Percentiles rank a stretch among this genome's conserved stretches.
Evolutionary conservation across 192 early-diverging fungal species (phyloP).

Genomic region (Coemansia asiatica): DNA sequence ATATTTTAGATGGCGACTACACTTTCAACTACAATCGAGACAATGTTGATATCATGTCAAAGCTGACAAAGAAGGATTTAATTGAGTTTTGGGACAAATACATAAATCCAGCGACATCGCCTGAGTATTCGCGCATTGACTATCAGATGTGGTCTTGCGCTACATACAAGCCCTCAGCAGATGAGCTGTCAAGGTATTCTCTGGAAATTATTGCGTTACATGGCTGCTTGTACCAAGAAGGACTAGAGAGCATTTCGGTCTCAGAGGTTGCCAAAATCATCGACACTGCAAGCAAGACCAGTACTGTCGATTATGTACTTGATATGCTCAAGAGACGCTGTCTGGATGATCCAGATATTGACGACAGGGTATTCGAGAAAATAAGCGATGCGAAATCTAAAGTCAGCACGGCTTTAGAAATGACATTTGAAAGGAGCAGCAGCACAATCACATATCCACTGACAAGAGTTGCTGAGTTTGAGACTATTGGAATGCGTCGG

Average conservation of each 20-base stretch:
- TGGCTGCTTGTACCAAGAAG: background rate
- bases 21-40: slow-evolving; percentile 64
- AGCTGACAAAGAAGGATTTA: slow-evolving; percentile 23
- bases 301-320: background rate
- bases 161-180: background rate
- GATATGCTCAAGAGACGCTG: background rate
- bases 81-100: slow-evolving; percentile 35
- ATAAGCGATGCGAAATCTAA: background rate
- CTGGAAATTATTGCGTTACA: background rate
- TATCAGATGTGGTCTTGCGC: slow-evolving; percentile 7
- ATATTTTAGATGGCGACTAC: slow-evolving; percentile 64
- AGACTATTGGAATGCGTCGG: background rate
- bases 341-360: background rate
- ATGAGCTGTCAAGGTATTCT: background rate
- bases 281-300: too few relatives aligned
- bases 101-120: slow-evolving; percentile 29
- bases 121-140: slow-evolving; percentile 33
- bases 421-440: background rate
- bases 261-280: background rate
- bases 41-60: slow-evolving; percentile 10
- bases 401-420: background rate
- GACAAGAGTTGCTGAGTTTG: background rate
- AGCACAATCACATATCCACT: background rate
- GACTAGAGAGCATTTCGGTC: background rate
- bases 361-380: background rate